Base-by-base conservation (phyloP, 139 green algal genomes). In the Chlamydomonas incerta region DNA sequence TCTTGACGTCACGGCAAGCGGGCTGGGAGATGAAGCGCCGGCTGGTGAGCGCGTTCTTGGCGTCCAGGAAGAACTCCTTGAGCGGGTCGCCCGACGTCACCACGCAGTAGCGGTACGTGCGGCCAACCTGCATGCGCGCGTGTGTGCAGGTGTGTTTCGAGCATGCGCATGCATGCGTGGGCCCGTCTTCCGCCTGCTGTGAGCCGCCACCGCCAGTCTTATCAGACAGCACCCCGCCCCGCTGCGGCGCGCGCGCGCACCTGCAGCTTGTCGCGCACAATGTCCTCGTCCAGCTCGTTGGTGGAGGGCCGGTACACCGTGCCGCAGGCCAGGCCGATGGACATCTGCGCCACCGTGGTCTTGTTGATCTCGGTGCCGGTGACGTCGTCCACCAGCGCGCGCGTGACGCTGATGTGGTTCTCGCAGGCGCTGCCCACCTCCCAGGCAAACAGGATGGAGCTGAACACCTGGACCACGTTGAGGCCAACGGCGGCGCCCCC, bases 191-290 rank as follows among this genome's bases (percentile, higher is more conserved):
- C n/a, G n/a, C n/a, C n/a, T n/a, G n/a, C n/a, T n/a, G n/a, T n/a
- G n/a, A n/a, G n/a, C n/a, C n/a, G n/a, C n/a, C n/a, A n/a, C n/a
- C n/a, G n/a, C n/a, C n/a, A n/a, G n/a, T n/a, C n/a, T n/a, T n/a
- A n/a, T n/a, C n/a, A n/a, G n/a, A n/a, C n/a, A n/a, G n/a, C n/a
- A n/a, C n/a, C n/a, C n/a, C n/a, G n/a, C n/a, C n/a, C n/a, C n/a
- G n/a, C n/a, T n/a, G n/a, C n/a, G n/a, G 8, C 58, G 8, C 23
- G 58, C 58, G 14, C 23, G 3, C 21, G 14, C 63, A 69, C 66
- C 66, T 72, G 66, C n/a, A 72, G 66, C 20, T 46, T 72, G 66
- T 72, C 66, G 9, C 66, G 66, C 29, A 72, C 66, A 47, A 72
- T 72, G 34, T 72, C 66, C 66, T 72, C 29, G 31, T 72, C 34